These are phyloP conservation scores for Penicillium janthinellum DNA, from an alignment of 2,329 filamentous ascomycete genomes.

Conservation along the genomic window DNA sequence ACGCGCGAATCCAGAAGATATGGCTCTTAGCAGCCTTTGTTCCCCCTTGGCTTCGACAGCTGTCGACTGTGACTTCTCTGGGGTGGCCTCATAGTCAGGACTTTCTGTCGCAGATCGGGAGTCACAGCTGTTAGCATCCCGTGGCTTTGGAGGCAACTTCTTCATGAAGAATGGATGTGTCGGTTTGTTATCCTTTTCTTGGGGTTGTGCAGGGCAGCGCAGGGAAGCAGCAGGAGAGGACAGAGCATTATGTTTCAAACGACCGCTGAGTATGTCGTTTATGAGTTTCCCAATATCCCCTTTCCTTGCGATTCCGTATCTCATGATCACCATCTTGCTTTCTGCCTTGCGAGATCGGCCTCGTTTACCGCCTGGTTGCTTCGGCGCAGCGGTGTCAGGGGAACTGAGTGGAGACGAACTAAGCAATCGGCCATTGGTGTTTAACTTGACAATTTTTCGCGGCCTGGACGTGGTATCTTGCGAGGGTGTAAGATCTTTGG, in stretches of 20 bases:
- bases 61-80: neutral
- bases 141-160: slow-evolving; percentile 46
- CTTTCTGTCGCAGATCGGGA: neutral
- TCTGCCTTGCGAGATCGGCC: slow-evolving; percentile 35
- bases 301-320: slow-evolving; percentile 58
- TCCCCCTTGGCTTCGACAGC: slow-evolving; percentile 5
- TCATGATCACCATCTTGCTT: slow-evolving; percentile 54
- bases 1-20: slow-evolving; percentile 23
- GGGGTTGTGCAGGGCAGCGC: slow-evolving; percentile 14
- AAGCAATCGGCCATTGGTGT: slow-evolving; percentile 48
- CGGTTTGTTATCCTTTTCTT: slow-evolving; percentile 42
- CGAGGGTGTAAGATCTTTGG: neutral
- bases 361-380: slow-evolving; percentile 32
- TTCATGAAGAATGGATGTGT: slow-evolving; percentile 72
- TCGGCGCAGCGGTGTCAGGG: slow-evolving; percentile 22
- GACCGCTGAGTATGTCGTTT: slow-evolving; percentile 59
- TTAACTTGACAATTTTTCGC: slow-evolving; percentile 52
- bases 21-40: neutral
- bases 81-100: neutral
- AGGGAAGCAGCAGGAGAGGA: slow-evolving; percentile 22
- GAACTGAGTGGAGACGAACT: slow-evolving; percentile 36
- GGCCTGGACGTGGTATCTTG: slow-evolving; percentile 43
- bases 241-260: slow-evolving; percentile 30
- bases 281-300: slow-evolving; percentile 62
- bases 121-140: neutral